Conservation (phyloP, 257 asterid species). For the Nicotiana attenuata region DNA sequence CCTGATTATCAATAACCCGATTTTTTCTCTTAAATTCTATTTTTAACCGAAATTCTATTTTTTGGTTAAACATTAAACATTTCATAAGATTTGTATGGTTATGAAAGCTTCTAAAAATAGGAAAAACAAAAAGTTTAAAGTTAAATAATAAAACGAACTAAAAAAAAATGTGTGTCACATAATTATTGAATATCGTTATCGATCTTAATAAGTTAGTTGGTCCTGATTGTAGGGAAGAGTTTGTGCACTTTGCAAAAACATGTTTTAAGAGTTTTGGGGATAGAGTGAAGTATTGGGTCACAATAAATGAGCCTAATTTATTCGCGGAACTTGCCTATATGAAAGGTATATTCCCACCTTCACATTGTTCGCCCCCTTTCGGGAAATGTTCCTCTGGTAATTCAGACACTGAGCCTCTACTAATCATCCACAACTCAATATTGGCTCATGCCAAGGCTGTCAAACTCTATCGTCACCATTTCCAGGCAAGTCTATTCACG, state of each 20-base stretch:
- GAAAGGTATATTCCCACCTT: constrained; percentile 45
- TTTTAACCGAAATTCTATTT: too few relatives aligned
- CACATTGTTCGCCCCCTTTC: constrained; percentile 67
- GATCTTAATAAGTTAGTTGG: neutral
- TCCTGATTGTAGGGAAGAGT: constrained; percentile 48
- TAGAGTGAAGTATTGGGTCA: constrained; percentile 67
- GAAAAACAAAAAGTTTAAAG: too few relatives aligned
- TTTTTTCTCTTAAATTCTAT: too few relatives aligned
- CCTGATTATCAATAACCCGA: too few relatives aligned
- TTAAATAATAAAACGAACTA: too few relatives aligned
- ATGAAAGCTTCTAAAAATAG: too few relatives aligned
- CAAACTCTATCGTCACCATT: constrained; percentile 44
- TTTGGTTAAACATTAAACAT: too few relatives aligned
- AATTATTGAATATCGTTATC: too few relatives aligned
- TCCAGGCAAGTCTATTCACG: constrained; percentile 39
- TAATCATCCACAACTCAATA: constrained; percentile 49
- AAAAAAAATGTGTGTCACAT: too few relatives aligned
- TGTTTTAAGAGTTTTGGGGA: constrained; percentile 56
- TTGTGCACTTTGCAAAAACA: constrained; percentile 45
- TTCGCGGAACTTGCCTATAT: constrained; percentile 35
- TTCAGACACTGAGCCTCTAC: constrained; percentile 70
- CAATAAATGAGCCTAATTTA: constrained; percentile 64
- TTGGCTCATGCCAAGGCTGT: constrained; percentile 71
- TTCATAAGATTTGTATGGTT: too few relatives aligned
- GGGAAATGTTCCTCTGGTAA: constrained; percentile 60